phyloP scores from a whole-genome alignment of 768 basidiomycete species.

The Trametes maxima region DNA sequence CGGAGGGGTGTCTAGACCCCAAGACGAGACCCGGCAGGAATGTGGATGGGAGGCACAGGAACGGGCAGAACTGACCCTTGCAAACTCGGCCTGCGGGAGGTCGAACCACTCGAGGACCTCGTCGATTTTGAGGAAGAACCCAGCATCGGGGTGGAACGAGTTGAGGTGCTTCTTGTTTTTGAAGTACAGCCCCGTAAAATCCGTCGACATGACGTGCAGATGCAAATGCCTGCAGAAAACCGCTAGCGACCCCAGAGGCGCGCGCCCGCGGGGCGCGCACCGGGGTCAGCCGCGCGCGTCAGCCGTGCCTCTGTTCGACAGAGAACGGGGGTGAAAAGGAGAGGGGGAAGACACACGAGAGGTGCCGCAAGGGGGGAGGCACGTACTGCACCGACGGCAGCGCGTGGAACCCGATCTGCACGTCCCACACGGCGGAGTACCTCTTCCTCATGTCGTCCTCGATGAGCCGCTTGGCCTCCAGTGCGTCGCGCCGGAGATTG shows the following conservation, averaged over 20 bases:
- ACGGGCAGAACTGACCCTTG: constrained; percentile 44
- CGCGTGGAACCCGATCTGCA: constrained; percentile 86
- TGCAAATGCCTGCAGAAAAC: constrained; percentile 65
- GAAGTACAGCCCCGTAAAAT: constrained; percentile 66
- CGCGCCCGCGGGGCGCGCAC: not conserved
- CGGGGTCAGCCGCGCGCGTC: not conserved
- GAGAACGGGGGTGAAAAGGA: not conserved
- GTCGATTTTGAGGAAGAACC: constrained; percentile 79
- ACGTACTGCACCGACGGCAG: constrained; percentile 85
- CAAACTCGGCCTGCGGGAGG: constrained; percentile 49
- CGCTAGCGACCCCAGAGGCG: not conserved
- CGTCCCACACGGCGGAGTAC: constrained; percentile 75
- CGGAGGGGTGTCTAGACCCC: no score
- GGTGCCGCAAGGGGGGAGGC: not conserved
- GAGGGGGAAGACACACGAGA: constrained; percentile 5
- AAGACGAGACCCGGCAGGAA: no score
- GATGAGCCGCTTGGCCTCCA: constrained; percentile 58
- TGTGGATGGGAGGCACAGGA: not conserved
- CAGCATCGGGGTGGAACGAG: constrained; percentile 81
- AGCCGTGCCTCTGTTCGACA: not conserved
- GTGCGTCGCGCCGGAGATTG: constrained; percentile 58
- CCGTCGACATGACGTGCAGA: constrained; percentile 82
- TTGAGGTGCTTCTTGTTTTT: constrained; percentile 93
- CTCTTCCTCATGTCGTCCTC: constrained; percentile 76
- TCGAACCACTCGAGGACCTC: constrained; percentile 86